These are phyloP conservation scores for Rhododendron kiyosumense DNA, from an alignment of 148 eudicot species.

Conservation along the genomic window DNA sequence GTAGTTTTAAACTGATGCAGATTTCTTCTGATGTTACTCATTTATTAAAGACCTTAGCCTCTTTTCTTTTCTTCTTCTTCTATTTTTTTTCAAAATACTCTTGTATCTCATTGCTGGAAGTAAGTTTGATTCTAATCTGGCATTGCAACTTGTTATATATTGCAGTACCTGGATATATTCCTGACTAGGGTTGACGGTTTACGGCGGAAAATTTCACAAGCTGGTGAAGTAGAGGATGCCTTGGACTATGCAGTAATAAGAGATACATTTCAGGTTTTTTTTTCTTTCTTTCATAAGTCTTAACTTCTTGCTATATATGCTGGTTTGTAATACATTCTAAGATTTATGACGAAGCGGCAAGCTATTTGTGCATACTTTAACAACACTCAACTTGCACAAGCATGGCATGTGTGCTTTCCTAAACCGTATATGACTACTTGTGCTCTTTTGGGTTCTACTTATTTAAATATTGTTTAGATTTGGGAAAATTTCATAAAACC, in stretches of 20 bases:
- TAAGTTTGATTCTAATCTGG: background rate
- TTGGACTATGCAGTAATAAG: conserved; percentile 57
- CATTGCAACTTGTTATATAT: conserved; percentile 12
- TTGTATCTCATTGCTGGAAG: background rate
- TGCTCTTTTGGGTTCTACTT: background rate
- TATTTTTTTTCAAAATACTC: background rate
- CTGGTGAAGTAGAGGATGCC: conserved; percentile 46
- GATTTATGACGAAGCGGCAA: background rate
- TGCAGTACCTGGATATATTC: conserved; percentile 83
- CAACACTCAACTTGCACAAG: background rate
- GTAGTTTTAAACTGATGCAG: background rate
- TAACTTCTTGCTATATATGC: background rate
- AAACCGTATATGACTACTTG: background rate
- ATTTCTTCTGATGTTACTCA: conserved; percentile 6
- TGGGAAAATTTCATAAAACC: too few relatives aligned
- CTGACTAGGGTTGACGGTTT: conserved; percentile 90
- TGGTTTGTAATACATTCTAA: background rate
- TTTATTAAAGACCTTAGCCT: background rate
- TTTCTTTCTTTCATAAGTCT: background rate
- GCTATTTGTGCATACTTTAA: background rate
- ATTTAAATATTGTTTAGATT: background rate
- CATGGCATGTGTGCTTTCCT: background rate
- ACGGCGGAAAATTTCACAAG: conserved; percentile 65
- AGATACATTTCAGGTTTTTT: conserved; percentile 74
- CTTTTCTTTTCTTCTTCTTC: background rate